A percentile compares a stretch with the other conserved stretches of the same genome.
Conservation (phyloP, 2,329 filamentous ascomycete species). For the Penicillium sp. region DNA sequence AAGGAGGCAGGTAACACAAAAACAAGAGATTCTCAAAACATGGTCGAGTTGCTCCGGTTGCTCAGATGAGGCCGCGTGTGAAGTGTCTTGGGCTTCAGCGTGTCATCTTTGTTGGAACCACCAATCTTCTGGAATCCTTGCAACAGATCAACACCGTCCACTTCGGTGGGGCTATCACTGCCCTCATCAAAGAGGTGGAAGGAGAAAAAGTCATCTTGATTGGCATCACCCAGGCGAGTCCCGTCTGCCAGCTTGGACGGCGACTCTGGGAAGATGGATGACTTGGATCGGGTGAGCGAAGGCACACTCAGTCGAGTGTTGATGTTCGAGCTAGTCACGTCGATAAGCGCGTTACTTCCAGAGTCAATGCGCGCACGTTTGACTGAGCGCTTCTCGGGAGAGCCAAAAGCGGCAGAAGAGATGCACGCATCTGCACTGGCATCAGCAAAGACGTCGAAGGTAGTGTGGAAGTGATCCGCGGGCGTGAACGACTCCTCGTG, state of each 20-base stretch:
- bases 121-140: slow-evolving; percentile 54
- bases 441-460: slow-evolving; percentile 60
- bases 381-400: slow-evolving; percentile 57
- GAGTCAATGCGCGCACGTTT: slow-evolving; percentile 55
- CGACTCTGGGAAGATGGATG: slow-evolving; percentile 42
- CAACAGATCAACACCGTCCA: slow-evolving; percentile 49
- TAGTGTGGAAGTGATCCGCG: slow-evolving; percentile 47
- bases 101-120: slow-evolving; percentile 38
- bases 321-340: slow-evolving; percentile 42
- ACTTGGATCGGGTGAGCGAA: slow-evolving; percentile 38
- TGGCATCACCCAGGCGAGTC: slow-evolving; percentile 37
- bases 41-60: slow-evolving; percentile 36
- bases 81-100: slow-evolving; percentile 32
- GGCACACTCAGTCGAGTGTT: slow-evolving; percentile 40
- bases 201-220: slow-evolving; percentile 50
- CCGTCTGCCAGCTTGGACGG: slow-evolving; percentile 42
- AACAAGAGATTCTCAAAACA: slow-evolving; percentile 31
- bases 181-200: slow-evolving; percentile 51
- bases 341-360: slow-evolving; percentile 53
- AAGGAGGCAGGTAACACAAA: slow-evolving; percentile 2
- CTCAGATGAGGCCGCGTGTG: slow-evolving; percentile 35
- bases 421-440: slow-evolving; percentile 37
- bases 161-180: slow-evolving; percentile 46
- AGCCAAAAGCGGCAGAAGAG: slow-evolving; percentile 48
- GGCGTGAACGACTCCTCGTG: slow-evolving; percentile 47